phyloP scores from a whole-genome alignment of 176 grass and related monocot species.

The Themeda triandra region DNA sequence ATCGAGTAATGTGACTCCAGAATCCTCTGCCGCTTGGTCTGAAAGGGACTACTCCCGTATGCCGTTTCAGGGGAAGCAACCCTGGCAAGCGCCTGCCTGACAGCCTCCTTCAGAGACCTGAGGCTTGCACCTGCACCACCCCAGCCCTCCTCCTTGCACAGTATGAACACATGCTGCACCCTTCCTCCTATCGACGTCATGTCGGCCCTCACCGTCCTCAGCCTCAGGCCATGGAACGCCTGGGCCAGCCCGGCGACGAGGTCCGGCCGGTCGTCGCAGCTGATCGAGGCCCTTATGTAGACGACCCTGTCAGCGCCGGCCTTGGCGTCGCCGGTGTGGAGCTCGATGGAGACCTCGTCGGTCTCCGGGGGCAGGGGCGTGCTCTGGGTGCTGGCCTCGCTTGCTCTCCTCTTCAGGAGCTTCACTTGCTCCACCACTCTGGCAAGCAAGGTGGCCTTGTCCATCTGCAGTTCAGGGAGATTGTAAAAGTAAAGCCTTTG shows the following conservation, averaged over 20 bases:
- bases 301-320: not conserved
- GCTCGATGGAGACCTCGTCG: slow-evolving; percentile 39
- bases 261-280: slow-evolving; percentile 48
- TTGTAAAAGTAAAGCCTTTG: not conserved
- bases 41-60: slow-evolving; percentile 1
- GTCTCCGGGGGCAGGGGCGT: slow-evolving; percentile 21
- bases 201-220: slow-evolving; percentile 38
- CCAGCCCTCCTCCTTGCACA: slow-evolving; percentile 12
- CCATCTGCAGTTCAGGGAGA: slow-evolving; percentile 45
- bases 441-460: slow-evolving; percentile 61
- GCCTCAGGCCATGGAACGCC: slow-evolving; percentile 32
- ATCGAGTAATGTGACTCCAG: slow-evolving; percentile 36
- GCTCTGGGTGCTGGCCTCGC: not conserved
- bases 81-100: slow-evolving; percentile 37
- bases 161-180: slow-evolving; percentile 40
- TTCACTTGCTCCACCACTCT: slow-evolving; percentile 71
- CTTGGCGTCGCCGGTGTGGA: not conserved
- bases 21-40: slow-evolving; percentile 50
- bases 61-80: slow-evolving; percentile 32
- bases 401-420: slow-evolving; percentile 51
- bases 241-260: slow-evolving; percentile 30
- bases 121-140: slow-evolving; percentile 8
- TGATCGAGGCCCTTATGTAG: slow-evolving; percentile 43
- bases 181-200: slow-evolving; percentile 39
- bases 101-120: slow-evolving; percentile 42